Evolutionary conservation across 257 asterid species (phyloP), one percentile per base, ranked within the genome.

Genomic region (Nicotiana undulata): DNA sequence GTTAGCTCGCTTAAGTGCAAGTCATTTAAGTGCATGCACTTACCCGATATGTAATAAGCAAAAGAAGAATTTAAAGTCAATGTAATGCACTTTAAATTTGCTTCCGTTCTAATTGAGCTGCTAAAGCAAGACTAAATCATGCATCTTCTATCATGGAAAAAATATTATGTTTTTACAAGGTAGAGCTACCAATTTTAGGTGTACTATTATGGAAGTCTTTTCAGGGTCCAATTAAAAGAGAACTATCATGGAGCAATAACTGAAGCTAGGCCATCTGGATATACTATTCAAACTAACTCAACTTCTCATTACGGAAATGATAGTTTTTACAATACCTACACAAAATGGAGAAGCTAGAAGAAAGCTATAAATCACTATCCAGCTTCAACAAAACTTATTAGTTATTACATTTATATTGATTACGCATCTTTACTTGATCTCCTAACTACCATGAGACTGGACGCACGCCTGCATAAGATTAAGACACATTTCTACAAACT

Each of bases 361-460:
- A 49, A 31, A 49, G 61, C 16, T 24, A 40, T 24, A 72, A 46
- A 72, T 24, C 44, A n/a, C 40, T 9, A 72, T 53, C 37, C 60
- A 6, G 24, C 40, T 74, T 74, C 78, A 49, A 74, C 78, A 8
- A 49, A 72, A 72, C 78, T 46, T 72, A 49, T 72, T 72, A 72
- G 44, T 49, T 74, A 49, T 74, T 74, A 49, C 78, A 72, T 72
- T 20, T 72, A 24, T 72, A 72, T 7, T 6, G 13, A 20, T n/a
- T 44, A 22, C 22, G 3, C 78, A 46, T 13, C 77, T 68, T 72
- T 22, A 72, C 60, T 22, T 46, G 78, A 72, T 72, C 24, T 6
- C 9, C 20, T 12, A 12, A 24, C 60, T 40, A 40, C 58, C 28
- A 37, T 67, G 18, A 52, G 16, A 67, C 9, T 11, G 2, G 31